phyloP scores from a whole-genome alignment of 202 grass and related monocot species.

The Saccharum hybrid region DNA sequence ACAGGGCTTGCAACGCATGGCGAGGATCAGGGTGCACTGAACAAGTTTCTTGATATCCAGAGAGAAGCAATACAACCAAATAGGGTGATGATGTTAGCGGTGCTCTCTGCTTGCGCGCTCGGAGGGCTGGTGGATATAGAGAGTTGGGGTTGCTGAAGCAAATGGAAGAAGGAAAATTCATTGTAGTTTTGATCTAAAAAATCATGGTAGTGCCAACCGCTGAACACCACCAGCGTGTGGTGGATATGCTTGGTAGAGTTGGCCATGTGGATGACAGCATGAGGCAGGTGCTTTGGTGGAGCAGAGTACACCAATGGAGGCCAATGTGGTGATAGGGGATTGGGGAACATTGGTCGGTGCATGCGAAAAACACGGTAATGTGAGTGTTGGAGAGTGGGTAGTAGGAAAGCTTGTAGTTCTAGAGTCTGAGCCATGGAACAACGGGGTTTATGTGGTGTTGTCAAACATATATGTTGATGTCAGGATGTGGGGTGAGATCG shows the following conservation, averaged over 20 bases:
- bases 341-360: conserved; percentile 50
- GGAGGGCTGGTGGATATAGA: too few relatives aligned
- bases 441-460: conserved; percentile 58
- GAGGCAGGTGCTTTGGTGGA: conserved; percentile 22
- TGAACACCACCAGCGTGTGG: conserved; percentile 40
- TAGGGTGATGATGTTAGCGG: conserved; percentile 43
- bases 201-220: conserved; percentile 20
- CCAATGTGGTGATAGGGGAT: conserved; percentile 48
- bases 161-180: too few relatives aligned
- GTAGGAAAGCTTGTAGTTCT: conserved; percentile 17
- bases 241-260: too few relatives aligned
- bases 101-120: conserved; percentile 49
- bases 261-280: too few relatives aligned
- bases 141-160: too few relatives aligned
- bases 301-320: conserved; percentile 51
- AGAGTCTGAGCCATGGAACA: conserved; percentile 43
- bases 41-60: conserved; percentile 50
- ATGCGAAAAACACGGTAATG: not conserved
- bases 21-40: conserved; percentile 39
- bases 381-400: conserved; percentile 8
- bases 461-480: conserved; percentile 53
- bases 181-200: too few relatives aligned
- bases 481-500: conserved; percentile 24
- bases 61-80: conserved; percentile 48
- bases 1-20: conserved; percentile 42